Conservation (phyloP, 139 green algal species). For the Micractinium sp. region DNA sequence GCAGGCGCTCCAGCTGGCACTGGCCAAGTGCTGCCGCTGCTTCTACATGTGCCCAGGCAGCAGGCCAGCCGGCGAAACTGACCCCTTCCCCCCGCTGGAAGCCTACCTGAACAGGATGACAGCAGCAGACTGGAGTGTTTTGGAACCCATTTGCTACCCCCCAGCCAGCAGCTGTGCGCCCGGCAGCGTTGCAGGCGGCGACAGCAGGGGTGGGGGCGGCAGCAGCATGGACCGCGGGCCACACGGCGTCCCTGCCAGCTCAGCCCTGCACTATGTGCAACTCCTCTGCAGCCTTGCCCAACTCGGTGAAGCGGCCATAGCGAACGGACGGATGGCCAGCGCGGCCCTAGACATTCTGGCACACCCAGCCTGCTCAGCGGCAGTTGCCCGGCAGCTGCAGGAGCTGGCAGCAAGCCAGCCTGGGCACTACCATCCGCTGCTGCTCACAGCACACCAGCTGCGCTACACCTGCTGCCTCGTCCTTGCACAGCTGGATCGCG, state of each 20-base stretch:
- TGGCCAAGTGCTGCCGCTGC: neutral
- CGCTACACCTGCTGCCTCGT: too few relatives aligned
- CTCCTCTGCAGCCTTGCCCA: neutral
- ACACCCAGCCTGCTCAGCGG: too few relatives aligned
- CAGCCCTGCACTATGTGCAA: neutral
- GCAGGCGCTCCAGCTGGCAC: neutral
- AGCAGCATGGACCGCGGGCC: neutral
- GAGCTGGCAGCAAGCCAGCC: too few relatives aligned
- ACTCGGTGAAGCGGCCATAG: neutral
- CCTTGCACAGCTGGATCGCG: too few relatives aligned
- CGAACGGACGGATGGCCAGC: too few relatives aligned
- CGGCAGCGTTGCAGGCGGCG: neutral
- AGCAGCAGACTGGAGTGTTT: neutral
- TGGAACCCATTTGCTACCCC: neutral
- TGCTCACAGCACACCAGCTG: too few relatives aligned
- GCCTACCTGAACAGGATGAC: neutral
- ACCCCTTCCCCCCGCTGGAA: neutral
- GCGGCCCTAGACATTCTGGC: too few relatives aligned
- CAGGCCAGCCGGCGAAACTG: too few relatives aligned
- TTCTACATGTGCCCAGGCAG: neutral
- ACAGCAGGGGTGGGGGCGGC: neutral
- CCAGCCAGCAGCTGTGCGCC: too few relatives aligned
- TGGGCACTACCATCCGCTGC: too few relatives aligned
- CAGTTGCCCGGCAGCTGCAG: too few relatives aligned
- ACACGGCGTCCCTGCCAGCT: neutral